These are phyloP conservation scores for Daucus carota DNA, from an alignment of 129 eudicot species.

Conservation along the genomic window DNA sequence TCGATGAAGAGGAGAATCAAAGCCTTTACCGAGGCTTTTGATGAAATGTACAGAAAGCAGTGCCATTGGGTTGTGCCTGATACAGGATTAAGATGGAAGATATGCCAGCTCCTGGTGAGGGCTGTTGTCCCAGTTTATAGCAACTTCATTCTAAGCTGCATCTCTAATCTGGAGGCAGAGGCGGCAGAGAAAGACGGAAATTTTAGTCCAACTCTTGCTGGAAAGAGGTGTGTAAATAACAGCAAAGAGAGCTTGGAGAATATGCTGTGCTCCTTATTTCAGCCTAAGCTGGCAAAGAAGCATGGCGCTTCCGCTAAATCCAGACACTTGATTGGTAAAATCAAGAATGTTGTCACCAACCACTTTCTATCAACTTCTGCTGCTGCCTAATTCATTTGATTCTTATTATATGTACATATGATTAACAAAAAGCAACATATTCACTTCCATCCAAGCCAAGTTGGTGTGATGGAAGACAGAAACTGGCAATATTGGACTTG, in stretches of 20 bases:
- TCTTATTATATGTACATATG: not conserved
- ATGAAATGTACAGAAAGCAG: conserved; percentile 53
- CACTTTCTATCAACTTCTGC: conserved; percentile 45
- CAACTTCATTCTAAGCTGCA: conserved; percentile 29
- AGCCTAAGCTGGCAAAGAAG: conserved; percentile 42
- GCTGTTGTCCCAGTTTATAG: conserved; percentile 46
- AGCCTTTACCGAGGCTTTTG: conserved; percentile 53
- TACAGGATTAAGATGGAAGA: conserved; percentile 50
- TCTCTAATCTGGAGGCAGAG: conserved; percentile 24
- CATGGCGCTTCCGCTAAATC: conserved; percentile 24
- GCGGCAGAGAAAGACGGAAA: conserved; percentile 6
- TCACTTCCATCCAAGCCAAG: not conserved
- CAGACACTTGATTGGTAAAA: conserved; percentile 44
- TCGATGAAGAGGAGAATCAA: conserved; percentile 41
- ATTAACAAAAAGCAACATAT: not conserved
- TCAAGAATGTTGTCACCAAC: conserved; percentile 38
- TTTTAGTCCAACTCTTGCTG: not conserved
- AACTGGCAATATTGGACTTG: not conserved
- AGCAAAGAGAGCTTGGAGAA: conserved; percentile 48
- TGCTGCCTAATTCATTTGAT: conserved; percentile 18
- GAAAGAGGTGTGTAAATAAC: conserved; percentile 39
- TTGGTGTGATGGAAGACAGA: not conserved
- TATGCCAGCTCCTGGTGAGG: conserved; percentile 38
- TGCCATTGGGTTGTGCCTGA: conserved; percentile 63
- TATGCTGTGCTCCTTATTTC: conserved; percentile 51